Base-by-base conservation (phyloP, 176 grass and related monocot species). In the Poa annua region DNA sequence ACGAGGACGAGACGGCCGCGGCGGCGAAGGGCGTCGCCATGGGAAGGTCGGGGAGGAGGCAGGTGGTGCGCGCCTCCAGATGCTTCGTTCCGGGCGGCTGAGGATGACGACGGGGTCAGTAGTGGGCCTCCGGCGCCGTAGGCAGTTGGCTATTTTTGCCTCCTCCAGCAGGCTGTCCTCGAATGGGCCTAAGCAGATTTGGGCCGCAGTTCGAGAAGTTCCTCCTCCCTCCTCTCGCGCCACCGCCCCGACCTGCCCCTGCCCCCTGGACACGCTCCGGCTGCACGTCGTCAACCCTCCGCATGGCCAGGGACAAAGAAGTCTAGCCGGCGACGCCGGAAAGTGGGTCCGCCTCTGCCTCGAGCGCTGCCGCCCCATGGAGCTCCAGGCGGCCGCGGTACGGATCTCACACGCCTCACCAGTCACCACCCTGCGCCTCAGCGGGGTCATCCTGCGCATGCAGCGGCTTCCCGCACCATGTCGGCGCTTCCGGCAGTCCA, bases 91-190 rank as follows among this genome's bases (percentile, higher is more conserved):
- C 35, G 3, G 35, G 35, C 35, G 35, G 64, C 36, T 6, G 4
- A 6, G 79, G 88, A 83, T 90, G 84, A 73, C 84, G 70, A 24
- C 60, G 69, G 60, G 67, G 39, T 71, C 67, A 71, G 67, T 25
- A 4, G 12, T 48, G 45, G 45, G 45, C 45, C 45, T 14, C 44
- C 11, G 11, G 44, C 44, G 44, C 44, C 11, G 1, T 47, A 47
- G 11, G 10, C 44, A 47, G 11, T 47, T 47, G 44, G 44, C 11
- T 47, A 47, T 47, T 45, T 45, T 29, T 29, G 29, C 29, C 1
- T 29, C 29, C 29, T 29, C 29, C 29, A 29, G 29, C 1, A 29
- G 29, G 29, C 29, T 29, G 29, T 29, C 29, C 29, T 29, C 29
- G 2, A 29, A 29, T 29, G 29, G 29, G 29, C 29, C 29, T 29